These are phyloP conservation scores for Drechslerella coelobrocha DNA, from an alignment of 2,329 filamentous ascomycete genomes.

Conservation along the genomic window DNA sequence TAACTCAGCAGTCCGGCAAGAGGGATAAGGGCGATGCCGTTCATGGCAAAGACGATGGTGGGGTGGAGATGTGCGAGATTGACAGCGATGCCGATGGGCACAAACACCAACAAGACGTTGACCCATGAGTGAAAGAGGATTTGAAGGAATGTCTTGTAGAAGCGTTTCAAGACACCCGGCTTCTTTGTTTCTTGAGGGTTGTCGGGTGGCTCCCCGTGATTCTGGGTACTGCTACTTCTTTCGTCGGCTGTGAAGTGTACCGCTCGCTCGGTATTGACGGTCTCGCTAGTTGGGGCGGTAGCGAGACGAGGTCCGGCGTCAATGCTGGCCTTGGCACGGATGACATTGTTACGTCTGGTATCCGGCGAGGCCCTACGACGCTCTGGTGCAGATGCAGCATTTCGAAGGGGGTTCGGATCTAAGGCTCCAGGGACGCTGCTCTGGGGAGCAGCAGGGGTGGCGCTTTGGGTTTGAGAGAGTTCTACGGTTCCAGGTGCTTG, in stretches of 20 bases:
- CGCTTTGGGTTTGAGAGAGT: conserved; percentile 25
- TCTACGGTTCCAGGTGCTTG: conserved; percentile 45
- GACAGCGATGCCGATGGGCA: conserved; percentile 76
- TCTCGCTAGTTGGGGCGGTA: conserved; percentile 25
- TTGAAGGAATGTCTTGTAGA: conserved; percentile 45
- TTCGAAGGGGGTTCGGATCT: conserved; percentile 20
- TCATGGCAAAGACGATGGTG: conserved; percentile 74
- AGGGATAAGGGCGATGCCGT: conserved; percentile 77
- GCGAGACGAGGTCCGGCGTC: conserved; percentile 1
- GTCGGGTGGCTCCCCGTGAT: conserved; percentile 46
- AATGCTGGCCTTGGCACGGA: conserved; percentile 12
- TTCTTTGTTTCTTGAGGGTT: conserved; percentile 43
- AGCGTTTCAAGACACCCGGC: conserved; percentile 49
- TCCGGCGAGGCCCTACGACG: conserved; percentile 38
- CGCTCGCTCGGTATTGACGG: conserved; percentile 30
- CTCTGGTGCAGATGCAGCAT: conserved; percentile 29
- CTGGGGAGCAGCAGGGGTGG: conserved; percentile 15
- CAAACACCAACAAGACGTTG: conserved; percentile 78
- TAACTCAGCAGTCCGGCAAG: conserved; percentile 74
- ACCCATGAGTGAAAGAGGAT: conserved; percentile 76
- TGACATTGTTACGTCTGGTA: conserved; percentile 21
- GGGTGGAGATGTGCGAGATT: conserved; percentile 65
- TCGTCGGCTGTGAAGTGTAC: conserved; percentile 46
- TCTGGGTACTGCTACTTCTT: conserved; percentile 36
- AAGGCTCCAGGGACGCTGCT: conserved; percentile 19